Evolutionary conservation across 2,329 filamentous ascomycete genomes (phyloP), one percentile per base, ranked within the genome.

Genomic region (Pseudocercospora cruenta): DNA sequence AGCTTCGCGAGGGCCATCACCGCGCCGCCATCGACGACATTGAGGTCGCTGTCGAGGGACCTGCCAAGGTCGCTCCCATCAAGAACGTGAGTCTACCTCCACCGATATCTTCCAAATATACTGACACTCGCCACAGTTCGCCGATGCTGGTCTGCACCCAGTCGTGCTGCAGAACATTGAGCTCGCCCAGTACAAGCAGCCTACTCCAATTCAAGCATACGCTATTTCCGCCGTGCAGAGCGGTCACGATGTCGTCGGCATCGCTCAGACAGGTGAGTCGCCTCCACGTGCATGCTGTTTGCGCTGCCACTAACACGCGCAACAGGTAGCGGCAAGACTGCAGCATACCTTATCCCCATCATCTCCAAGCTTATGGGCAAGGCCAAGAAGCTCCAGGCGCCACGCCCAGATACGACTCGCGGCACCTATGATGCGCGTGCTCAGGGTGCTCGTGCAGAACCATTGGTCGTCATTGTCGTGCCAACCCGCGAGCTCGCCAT

Each of bases 321-420:
- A 22, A 59, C 60, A 97, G 94, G 95, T 19, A 98, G 94, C 26
- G 95, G 95, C 60, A 99, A 99, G 84, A 99, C 95, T 0, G 94
- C 91, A 0, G 94, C 94, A 0, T 99, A 95, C 75, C 81, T 99
- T 4, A 88, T 97, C 63, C 95, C 95, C 0, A 91, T 96, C 66
- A 75, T 98, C 60, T 96, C 93, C 66, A 91, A 91, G 78, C 82
- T 99, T 21, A 97, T 97, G 93, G 95, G 95, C 26, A 98, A 98
- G 81, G 93, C 91, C 4, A 95, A 93, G 81, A 94, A 93, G 80
- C 82, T 97, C 6, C 90, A 90, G 0, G 94, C 92, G 4, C 85
- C 88, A 53, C 91, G 94, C 4, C 93, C 94, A 0, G 88, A 90
- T 68, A 63, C n/a, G n/a, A n/a, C n/a, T n/a, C n/a, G n/a, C n/a